Evolutionary conservation across 257 asterid genomes (phyloP), one percentile per base, ranked within the genome.

Genomic region (Dorcoceras hygrometricum): DNA sequence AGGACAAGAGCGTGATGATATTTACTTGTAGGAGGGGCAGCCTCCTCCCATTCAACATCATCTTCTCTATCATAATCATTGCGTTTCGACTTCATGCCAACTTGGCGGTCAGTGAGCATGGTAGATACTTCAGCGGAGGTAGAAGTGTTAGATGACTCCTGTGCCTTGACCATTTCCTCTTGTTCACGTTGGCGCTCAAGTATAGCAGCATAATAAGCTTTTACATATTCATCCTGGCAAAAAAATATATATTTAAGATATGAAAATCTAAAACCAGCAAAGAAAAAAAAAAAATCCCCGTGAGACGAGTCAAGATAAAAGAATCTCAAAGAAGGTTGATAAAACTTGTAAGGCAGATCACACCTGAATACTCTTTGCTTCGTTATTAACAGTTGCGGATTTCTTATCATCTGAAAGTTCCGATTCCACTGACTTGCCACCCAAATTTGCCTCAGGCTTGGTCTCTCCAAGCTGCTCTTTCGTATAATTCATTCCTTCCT

Each of bases 401-500:
- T 90, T 94, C 71, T 90, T 94, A 73, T 90, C 97, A 71, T 90
- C 95, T 4, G 83, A 70, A 70, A 56, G 71, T 71, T 79, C 94
- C 14, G 60, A 60, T 34, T 86, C 63, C 20, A 71, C 73, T 57
- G 72, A 76, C 59, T 78, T 39, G 72, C 75, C 86, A 71, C 67
- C 95, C 86, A 66, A 64, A 69, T 76, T 81, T 25, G 68, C 70
- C 75, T 85, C 96, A 59, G 59, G 80, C 80, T 82, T 83, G 57
- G 79, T 71, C 77, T 84, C 90, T 63, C 99, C 99, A 5, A 89
- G 96, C 71, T 90, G 99, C 88, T 90, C 99, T 69, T 75, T 83
- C 12, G 96, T 82, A 69, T 88, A 95, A 66, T 77, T 85, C 99
- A 94, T 94, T 65, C 97, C 97, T 75, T 84, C 79, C 81, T 61